Conservation (phyloP, 2,329 filamentous ascomycete species). For the Xylariaceae sp. region DNA sequence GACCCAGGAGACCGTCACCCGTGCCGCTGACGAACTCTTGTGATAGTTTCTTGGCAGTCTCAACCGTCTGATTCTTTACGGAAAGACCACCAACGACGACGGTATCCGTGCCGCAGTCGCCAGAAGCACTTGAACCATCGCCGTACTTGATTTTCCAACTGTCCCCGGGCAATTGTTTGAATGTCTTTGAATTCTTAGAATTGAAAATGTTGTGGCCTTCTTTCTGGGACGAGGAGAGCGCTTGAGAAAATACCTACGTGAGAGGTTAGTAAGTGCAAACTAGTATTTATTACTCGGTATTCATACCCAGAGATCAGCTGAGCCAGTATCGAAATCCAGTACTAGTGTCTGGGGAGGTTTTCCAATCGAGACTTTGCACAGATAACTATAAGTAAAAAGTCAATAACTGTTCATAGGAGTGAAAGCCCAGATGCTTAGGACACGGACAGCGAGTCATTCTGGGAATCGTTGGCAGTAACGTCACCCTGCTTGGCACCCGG, state of each 20-base stretch:
- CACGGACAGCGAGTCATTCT: conserved; percentile 55
- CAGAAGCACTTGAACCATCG: conserved; percentile 63
- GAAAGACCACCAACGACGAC: conserved; percentile 58
- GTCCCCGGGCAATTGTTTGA: conserved; percentile 43
- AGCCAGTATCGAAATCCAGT: conserved; percentile 68
- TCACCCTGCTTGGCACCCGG: conserved; percentile 40
- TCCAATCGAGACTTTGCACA: conserved; percentile 61
- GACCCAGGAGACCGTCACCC: conserved; percentile 62
- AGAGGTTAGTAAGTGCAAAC: not conserved
- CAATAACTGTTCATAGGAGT: not conserved
- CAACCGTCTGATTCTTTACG: conserved; percentile 59
- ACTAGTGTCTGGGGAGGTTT: conserved; percentile 58
- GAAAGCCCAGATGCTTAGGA: not conserved
- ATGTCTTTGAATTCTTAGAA: conserved; percentile 57
- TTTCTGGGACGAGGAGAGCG: conserved; percentile 38
- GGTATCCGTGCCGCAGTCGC: conserved; percentile 59
- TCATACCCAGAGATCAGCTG: conserved; percentile 63
- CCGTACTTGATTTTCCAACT: conserved; percentile 66
- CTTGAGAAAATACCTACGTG: conserved; percentile 51
- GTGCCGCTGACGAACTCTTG: conserved; percentile 51
- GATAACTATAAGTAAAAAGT: conserved; percentile 52
- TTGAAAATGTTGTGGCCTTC: conserved; percentile 55
- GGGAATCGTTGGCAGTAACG: conserved; percentile 58
- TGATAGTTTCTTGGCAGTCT: conserved; percentile 59
- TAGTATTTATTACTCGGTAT: not conserved